Base-by-base conservation (phyloP, 2,329 filamentous ascomycete genomes). In the Alternaria burnsii region DNA sequence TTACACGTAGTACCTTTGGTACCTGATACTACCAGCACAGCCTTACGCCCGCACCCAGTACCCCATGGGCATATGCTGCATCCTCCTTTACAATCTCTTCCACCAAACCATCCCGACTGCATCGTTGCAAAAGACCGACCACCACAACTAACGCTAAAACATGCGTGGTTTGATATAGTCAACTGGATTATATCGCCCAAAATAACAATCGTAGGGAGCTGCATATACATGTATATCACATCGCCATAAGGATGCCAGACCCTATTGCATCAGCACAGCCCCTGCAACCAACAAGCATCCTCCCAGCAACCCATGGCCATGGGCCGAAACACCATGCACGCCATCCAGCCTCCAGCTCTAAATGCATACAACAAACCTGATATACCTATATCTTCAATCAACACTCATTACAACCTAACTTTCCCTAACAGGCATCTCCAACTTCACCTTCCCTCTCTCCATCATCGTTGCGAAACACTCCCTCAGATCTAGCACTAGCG, bases 401-500 rank as follows among this genome's bases (percentile, higher is more conserved):
- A 76, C 71, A 56, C 65, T 62, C 66, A 62, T 74, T 74, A 74
- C 58, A 52, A 50, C 48, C 22, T 51, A 59, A 67, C 62, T 65
- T 74, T 59, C 69, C 65, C 48, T 42, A 61, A 60, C 51, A 18
- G 71, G 68, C 69, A 70, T 66, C 65, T 72, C 72, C 22, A 52
- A 41, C 52, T 38, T 52, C n/a, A 65, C 36, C 53, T 51, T 55
- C 9, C 62, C 62, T 18, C 63, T 54, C 43, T 62, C 40, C 47
- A 65, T 52, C 44, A 72, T 67, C 50, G 56, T 69, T 42, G 63
- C 70, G 51, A 77, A 80, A 62, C 78, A 78, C 55, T 81, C 80
- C 58, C 79, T 73, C 58, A 82, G 60, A 68, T 83, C 80, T 30
- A 74, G 57, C 16, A 81, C 78, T 36, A 82, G 65, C 36, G 78